Evolutionary conservation across 805 yeast genomes (phyloP).

Genomic region (Yamadazyma akitaensis): DNA sequence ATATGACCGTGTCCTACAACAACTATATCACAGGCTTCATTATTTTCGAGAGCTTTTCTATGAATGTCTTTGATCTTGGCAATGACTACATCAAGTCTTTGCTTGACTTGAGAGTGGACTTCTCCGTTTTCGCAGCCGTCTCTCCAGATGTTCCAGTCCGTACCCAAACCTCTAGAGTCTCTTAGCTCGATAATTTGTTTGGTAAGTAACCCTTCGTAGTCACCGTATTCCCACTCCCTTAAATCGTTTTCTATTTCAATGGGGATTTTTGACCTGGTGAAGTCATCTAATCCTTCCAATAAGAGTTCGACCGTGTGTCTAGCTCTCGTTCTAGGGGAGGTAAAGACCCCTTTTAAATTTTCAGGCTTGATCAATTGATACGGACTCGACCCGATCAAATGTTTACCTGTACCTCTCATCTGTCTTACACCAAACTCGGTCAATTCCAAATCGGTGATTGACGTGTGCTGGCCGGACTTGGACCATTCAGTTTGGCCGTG

Average conservation of each 20-base stretch:
- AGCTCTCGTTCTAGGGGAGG: slow-evolving; percentile 84
- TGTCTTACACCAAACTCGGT: slow-evolving; percentile 76
- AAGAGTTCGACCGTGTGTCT: slow-evolving; percentile 67
- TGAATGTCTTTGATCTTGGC: slow-evolving; percentile 61
- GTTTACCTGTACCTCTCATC: slow-evolving; percentile 69
- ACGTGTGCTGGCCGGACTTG: slow-evolving; percentile 87
- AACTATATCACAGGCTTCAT: slow-evolving; percentile 65
- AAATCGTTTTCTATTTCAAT: slow-evolving; percentile 60
- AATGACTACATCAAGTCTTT: slow-evolving; percentile 70
- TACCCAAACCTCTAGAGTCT: slow-evolving; percentile 27
- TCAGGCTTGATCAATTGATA: slow-evolving; percentile 58
- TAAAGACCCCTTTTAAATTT: slow-evolving; percentile 59
- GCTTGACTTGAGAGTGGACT: slow-evolving; percentile 57
- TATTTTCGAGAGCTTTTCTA: slow-evolving; percentile 45
- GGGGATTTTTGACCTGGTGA: slow-evolving; percentile 40
- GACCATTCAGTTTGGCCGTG: slow-evolving; percentile 98
- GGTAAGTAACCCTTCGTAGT: slow-evolving; percentile 83
- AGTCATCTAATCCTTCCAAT: slow-evolving; percentile 45
- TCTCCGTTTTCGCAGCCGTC: slow-evolving; percentile 96
- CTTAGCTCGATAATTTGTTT: slow-evolving; percentile 62
- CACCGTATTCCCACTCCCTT: slow-evolving; percentile 96
- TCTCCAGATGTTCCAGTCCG: slow-evolving; percentile 77
- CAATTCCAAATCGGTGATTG: slow-evolving; percentile 75
- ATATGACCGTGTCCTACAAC: slow-evolving; percentile 95
- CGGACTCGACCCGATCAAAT: slow-evolving; percentile 57